Evolutionary conservation across 768 basidiomycete genomes (phyloP).

Genomic region (Phanerochaete carnosa): DNA sequence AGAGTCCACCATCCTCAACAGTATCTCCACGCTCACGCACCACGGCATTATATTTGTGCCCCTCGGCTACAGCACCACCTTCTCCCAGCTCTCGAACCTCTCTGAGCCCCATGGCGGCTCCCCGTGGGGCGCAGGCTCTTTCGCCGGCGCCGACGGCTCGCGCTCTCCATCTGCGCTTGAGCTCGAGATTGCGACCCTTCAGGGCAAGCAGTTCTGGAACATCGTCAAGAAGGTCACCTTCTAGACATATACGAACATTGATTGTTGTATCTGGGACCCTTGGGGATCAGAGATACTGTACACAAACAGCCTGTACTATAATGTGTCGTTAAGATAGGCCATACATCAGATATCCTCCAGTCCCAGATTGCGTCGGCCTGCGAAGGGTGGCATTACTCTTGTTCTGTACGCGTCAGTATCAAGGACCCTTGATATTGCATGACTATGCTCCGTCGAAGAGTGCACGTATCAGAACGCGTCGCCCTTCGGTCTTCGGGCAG

Average conservation of each 20-base stretch:
- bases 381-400: neutral
- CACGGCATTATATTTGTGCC: constrained; percentile 55
- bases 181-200: constrained; percentile 9
- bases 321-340: neutral
- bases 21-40: constrained; percentile 48
- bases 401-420: neutral
- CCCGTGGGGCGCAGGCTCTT: constrained; percentile 80
- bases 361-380: neutral
- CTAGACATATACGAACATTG: constrained; percentile 3
- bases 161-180: constrained; percentile 36
- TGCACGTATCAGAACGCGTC: too few relatives aligned
- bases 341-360: neutral
- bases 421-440: neutral
- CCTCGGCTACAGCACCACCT: constrained; percentile 45
- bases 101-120: constrained; percentile 52
- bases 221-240: constrained; percentile 13
- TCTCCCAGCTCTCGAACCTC: constrained; percentile 37
- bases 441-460: neutral
- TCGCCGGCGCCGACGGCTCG: constrained; percentile 50
- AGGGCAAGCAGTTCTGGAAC: constrained; percentile 14
- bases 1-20: constrained; percentile 34
- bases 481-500: too few relatives aligned
- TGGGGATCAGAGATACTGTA: neutral
- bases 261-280: neutral
- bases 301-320: neutral